A percentile compares a stretch with the other conserved stretches of the same genome.
Evolutionary conservation across 805 yeast species (phyloP).

Genomic region (Barnettozyma botsteinii): DNA sequence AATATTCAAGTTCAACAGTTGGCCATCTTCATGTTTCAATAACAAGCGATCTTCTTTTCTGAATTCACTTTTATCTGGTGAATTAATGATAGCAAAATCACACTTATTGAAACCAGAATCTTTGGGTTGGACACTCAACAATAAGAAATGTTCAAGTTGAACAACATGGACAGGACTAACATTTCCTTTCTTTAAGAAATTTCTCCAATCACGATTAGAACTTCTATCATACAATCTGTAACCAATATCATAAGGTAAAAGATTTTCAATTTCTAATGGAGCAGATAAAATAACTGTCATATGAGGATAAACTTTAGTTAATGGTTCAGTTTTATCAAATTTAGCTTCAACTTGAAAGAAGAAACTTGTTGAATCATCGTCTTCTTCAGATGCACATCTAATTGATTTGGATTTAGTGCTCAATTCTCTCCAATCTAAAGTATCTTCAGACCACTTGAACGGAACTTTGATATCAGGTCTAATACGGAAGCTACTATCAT

Average conservation of each 20-base stretch:
- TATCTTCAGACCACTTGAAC: slow-evolving; percentile 64
- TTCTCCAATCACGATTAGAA: slow-evolving; percentile 60
- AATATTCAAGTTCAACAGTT: slow-evolving; percentile 54
- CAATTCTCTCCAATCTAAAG: slow-evolving; percentile 61
- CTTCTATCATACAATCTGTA: slow-evolving; percentile 76
- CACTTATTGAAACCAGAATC: slow-evolving; percentile 57
- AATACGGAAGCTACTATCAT: slow-evolving; percentile 48
- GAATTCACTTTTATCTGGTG: slow-evolving; percentile 49
- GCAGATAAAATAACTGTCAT: slow-evolving; percentile 73
- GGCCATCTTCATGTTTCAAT: slow-evolving; percentile 59
- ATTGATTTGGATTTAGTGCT: slow-evolving; percentile 46
- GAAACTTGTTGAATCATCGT: slow-evolving; percentile 40
- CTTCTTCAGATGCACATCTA: slow-evolving; percentile 46
- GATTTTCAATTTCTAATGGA: slow-evolving; percentile 79
- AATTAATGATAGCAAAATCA: slow-evolving; percentile 65
- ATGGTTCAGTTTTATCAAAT: slow-evolving; percentile 60
- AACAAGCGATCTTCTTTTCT: slow-evolving; percentile 48
- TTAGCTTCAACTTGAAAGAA: slow-evolving; percentile 70
- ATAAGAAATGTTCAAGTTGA: slow-evolving; percentile 60
- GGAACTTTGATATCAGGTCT: slow-evolving; percentile 54
- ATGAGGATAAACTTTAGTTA: slow-evolving; percentile 76
- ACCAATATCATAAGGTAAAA: slow-evolving; percentile 74
- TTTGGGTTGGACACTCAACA: slow-evolving; percentile 63
- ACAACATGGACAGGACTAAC: slow-evolving; percentile 77
- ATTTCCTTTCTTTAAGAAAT: slow-evolving; percentile 55